Percentiles rank a stretch among this genome's conserved stretches.
Conservation (phyloP, 768 basidiomycete species). For the Mycena vitilis region DNA sequence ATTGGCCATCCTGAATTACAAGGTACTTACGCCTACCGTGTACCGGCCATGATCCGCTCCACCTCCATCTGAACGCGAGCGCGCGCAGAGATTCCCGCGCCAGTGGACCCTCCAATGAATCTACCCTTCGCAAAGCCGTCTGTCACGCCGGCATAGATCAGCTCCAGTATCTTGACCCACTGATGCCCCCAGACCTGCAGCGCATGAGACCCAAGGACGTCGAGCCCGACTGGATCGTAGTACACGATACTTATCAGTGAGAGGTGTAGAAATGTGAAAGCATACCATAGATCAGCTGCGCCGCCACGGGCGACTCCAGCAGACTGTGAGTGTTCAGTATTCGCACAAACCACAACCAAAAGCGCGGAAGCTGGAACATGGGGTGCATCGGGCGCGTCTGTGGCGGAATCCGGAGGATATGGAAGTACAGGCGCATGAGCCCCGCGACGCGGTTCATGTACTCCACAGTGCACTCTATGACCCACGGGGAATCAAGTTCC, state of each 20-base stretch:
- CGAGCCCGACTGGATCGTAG: constrained; percentile 66
- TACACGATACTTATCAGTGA: constrained; percentile 12
- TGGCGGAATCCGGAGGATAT: constrained; percentile 66
- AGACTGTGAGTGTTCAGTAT: constrained; percentile 64
- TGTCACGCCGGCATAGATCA: constrained; percentile 74
- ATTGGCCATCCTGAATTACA: too few relatives aligned
- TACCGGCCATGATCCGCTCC: constrained; percentile 65
- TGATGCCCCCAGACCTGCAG: constrained; percentile 78
- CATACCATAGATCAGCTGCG: constrained; percentile 78
- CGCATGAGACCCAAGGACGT: constrained; percentile 75
- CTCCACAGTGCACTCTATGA: constrained; percentile 68
- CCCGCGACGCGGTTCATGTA: constrained; percentile 78
- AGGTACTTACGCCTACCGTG: constrained; percentile 9
- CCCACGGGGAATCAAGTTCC: constrained; percentile 43
- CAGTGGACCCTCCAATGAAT: constrained; percentile 68
- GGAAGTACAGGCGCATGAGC: constrained; percentile 89
- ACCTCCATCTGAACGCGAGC: constrained; percentile 73
- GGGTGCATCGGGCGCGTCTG: constrained; percentile 55
- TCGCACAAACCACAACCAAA: constrained; percentile 81
- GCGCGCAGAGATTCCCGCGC: constrained; percentile 73
- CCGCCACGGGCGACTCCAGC: constrained; percentile 67
- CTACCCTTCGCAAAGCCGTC: constrained; percentile 59
- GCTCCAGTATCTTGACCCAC: constrained; percentile 77
- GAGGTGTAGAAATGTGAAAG: constrained; percentile 10
- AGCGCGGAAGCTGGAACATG: constrained; percentile 71